phyloP scores from a whole-genome alignment of 164 flowering plant species.

The Vitis rupestris region DNA sequence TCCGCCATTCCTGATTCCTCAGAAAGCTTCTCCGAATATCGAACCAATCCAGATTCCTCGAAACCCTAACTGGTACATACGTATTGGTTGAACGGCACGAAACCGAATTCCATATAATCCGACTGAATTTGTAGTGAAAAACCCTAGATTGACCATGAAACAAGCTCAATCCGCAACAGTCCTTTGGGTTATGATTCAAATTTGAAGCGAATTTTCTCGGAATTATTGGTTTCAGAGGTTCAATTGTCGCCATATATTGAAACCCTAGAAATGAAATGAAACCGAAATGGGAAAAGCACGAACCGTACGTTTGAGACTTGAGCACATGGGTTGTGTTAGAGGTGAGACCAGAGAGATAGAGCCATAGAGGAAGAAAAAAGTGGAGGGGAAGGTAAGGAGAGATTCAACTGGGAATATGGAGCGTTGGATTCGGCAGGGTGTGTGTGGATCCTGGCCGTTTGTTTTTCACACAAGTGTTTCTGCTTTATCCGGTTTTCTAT shows the following conservation, averaged over 20 bases:
- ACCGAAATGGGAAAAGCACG: not conserved
- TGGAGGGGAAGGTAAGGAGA: not conserved
- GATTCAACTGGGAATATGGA: slow-evolving; percentile 1
- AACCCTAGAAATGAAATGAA: slow-evolving; percentile 7
- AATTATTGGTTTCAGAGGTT: slow-evolving; percentile 30
- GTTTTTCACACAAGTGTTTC: not conserved
- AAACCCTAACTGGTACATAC: slow-evolving; percentile 21
- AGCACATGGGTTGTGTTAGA: not conserved
- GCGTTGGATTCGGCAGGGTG: slow-evolving; percentile 17
- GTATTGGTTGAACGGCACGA: slow-evolving; percentile 14
- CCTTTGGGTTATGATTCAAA: slow-evolving; percentile 10
- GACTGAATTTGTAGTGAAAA: slow-evolving; percentile 16
- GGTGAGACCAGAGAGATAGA: slow-evolving; percentile 2
- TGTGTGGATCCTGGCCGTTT: slow-evolving; percentile 9
- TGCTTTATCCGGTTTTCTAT: too few relatives aligned
- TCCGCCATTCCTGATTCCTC: slow-evolving; percentile 13
- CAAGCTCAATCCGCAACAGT: slow-evolving; percentile 18
- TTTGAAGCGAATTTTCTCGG: slow-evolving; percentile 14
- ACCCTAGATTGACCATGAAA: slow-evolving; percentile 28
- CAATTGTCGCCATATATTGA: slow-evolving; percentile 35
- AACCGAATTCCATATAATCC: slow-evolving; percentile 19
- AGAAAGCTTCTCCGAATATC: slow-evolving; percentile 29
- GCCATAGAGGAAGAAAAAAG: not conserved
- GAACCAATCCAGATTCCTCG: slow-evolving; percentile 19
- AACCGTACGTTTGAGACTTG: too few relatives aligned